Evolutionary conservation across 1,139 yeast species (phyloP), one percentile per base, ranked within the genome.

Genomic region (Candida dubliniensis): DNA sequence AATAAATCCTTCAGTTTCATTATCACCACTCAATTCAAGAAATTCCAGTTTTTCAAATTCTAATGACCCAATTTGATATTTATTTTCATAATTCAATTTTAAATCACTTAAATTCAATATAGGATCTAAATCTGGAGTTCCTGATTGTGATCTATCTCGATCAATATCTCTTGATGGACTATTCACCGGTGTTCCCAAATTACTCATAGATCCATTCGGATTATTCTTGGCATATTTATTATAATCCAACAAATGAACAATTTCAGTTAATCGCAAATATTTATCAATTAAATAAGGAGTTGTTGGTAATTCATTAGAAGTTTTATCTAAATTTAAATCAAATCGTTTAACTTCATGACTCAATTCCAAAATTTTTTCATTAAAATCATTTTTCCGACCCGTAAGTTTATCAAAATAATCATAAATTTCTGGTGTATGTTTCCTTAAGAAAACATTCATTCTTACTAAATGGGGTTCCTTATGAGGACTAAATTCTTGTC

Each of bases 391-490:
- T 53, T 81, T 83, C 46, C 86, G 71, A 5, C 82, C 84, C 0
- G 96, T 87, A 32, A 90, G 77, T 50, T 79, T 80, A 55, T 84
- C 89, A 55, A 85, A 79, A 63, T 87, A 91, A 32, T 79, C 82
- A 27, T 71, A 58, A 11, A 91, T 67, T 52, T 87, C 89, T 0
- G 58, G 64, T 45, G 75, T 75, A 56, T 86, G 84, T 14, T 67
- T 68, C 2, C 73, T 71, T 38, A 91, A 73, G 54, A 91, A 90
- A 3, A 58, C 61, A 60, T 91, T 91, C 81, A 91, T 76, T 30
- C 70, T 73, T 26, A 79, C 73, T 67, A 93, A 71, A 71, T 85
- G 89, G 0, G 95, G 89, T 58, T 91, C 98, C 58, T 90, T 91
- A 43, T 78, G 87, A 50, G 59, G 84, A 27, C 71, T 89, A 61